phyloP scores from a whole-genome alignment of 2,329 filamentous ascomycete genomes.

The Colletotrichum horii region DNA sequence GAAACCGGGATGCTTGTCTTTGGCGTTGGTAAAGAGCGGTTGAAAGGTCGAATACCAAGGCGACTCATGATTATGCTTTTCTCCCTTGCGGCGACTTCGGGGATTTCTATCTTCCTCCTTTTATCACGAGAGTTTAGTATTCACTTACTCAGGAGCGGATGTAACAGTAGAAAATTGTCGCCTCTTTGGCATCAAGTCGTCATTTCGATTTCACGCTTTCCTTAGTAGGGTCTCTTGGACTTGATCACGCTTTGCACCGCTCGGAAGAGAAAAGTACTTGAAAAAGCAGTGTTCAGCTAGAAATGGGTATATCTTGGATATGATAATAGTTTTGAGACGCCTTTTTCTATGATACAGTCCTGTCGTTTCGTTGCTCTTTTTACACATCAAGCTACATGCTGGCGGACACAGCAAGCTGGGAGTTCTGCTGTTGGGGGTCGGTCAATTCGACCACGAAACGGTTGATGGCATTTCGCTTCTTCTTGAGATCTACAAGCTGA shows the following conservation, averaged over 20 bases:
- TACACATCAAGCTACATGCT: background rate
- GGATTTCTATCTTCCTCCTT: background rate
- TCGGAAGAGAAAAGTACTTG: background rate
- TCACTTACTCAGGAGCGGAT: background rate
- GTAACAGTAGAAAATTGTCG: background rate
- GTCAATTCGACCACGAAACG: slow-evolving; percentile 27
- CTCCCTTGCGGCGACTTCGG: background rate
- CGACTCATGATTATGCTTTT: background rate
- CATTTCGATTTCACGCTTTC: background rate
- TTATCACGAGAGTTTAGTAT: background rate
- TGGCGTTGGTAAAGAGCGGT: slow-evolving; percentile 6
- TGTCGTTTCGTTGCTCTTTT: background rate
- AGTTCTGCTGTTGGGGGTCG: slow-evolving; percentile 11
- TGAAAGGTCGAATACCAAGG: background rate
- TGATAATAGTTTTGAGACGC: background rate
- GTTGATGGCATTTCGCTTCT: slow-evolving; percentile 33
- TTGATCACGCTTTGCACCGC: background rate
- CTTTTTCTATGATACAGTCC: background rate
- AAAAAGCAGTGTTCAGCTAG: background rate
- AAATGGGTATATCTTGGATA: background rate
- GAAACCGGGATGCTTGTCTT: background rate
- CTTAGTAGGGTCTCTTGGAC: background rate
- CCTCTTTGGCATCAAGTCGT: background rate
- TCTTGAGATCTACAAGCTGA: slow-evolving; percentile 36
- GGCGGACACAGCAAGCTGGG: background rate